Evolutionary conservation across 2,329 filamentous ascomycete genomes (phyloP).

Genomic region (Chrysoporthe austroafricana): DNA sequence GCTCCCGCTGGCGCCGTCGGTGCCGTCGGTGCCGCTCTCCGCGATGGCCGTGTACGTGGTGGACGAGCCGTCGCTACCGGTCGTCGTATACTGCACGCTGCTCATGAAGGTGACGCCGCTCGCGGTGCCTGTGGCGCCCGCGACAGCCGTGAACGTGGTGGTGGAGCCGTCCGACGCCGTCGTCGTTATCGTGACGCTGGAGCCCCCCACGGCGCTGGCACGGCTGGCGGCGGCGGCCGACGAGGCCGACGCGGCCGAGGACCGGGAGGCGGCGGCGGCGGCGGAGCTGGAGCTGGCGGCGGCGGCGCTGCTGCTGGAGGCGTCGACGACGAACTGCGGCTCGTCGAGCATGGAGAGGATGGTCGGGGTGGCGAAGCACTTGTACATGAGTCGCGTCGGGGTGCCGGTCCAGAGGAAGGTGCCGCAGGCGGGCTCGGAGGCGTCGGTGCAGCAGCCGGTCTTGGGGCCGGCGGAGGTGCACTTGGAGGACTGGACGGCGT

Average conservation of each 20-base stretch:
- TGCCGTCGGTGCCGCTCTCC: neutral
- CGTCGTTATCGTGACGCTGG: constrained; percentile 28
- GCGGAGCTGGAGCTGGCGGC: constrained; percentile 21
- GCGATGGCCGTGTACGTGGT: constrained; percentile 23
- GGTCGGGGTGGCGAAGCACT: constrained; percentile 37
- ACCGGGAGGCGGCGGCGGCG: constrained; percentile 17
- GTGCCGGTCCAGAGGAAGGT: constrained; percentile 44
- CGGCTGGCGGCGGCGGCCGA: constrained; percentile 11
- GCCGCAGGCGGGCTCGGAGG: constrained; percentile 36
- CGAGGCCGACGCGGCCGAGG: constrained; percentile 18
- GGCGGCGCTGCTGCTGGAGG: constrained; percentile 32
- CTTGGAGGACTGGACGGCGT: constrained; percentile 36
- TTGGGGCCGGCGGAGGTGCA: constrained; percentile 35
- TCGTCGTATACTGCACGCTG: constrained; percentile 27
- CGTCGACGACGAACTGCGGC: constrained; percentile 41
- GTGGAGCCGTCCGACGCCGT: constrained; percentile 26
- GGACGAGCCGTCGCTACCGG: constrained; percentile 25
- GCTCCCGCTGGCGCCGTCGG: constrained; percentile 11
- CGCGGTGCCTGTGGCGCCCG: constrained; percentile 18
- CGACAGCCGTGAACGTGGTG: constrained; percentile 24
- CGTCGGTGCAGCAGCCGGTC: constrained; percentile 44
- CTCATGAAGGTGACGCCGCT: constrained; percentile 15
- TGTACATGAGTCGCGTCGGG: constrained; percentile 41
- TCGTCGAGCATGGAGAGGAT: constrained; percentile 41
- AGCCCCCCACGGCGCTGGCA: constrained; percentile 16